These are phyloP conservation scores for Bruguiera gymnorhiza DNA, from an alignment of 345 rosid genomes.

Conservation along the genomic window DNA sequence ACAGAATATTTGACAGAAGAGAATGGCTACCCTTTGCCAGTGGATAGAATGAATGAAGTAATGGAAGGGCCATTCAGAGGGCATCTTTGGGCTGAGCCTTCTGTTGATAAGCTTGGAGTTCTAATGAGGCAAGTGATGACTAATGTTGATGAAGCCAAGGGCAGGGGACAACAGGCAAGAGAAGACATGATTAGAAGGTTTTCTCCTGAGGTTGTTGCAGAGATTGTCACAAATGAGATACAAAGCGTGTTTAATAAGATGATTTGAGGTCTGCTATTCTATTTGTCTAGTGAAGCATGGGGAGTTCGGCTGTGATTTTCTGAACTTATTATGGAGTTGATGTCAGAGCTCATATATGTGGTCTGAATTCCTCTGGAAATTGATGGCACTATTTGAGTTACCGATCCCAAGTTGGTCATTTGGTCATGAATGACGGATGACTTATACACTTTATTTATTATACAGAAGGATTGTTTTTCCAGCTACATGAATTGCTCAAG, in stretches of 20 bases:
- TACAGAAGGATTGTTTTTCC: background rate
- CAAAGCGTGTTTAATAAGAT: slow-evolving; percentile 28
- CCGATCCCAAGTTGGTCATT: background rate
- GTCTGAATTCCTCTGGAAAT: too few relatives aligned
- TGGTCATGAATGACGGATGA: background rate
- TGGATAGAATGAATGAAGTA: slow-evolving; percentile 59
- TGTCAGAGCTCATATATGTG: background rate
- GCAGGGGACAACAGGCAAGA: slow-evolving; percentile 61
- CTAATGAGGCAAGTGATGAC: slow-evolving; percentile 60
- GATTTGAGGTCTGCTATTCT: slow-evolving; percentile 7
- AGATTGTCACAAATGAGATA: slow-evolving; percentile 44
- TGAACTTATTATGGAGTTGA: background rate
- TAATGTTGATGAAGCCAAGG: slow-evolving; percentile 50
- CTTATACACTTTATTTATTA: background rate
- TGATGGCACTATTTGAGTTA: background rate
- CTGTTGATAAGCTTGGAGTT: slow-evolving; percentile 45
- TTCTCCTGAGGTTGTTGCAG: slow-evolving; percentile 70
- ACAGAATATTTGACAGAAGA: slow-evolving; percentile 63
- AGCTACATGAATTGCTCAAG: too few relatives aligned
- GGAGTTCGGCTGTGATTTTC: too few relatives aligned
- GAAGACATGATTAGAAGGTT: slow-evolving; percentile 65
- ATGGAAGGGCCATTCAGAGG: slow-evolving; percentile 74
- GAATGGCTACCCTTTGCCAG: slow-evolving; percentile 66
- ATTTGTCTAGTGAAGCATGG: too few relatives aligned
- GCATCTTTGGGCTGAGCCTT: slow-evolving; percentile 82